Base-by-base conservation (phyloP, 139 green algal species). In the Closterium sp. region DNA sequence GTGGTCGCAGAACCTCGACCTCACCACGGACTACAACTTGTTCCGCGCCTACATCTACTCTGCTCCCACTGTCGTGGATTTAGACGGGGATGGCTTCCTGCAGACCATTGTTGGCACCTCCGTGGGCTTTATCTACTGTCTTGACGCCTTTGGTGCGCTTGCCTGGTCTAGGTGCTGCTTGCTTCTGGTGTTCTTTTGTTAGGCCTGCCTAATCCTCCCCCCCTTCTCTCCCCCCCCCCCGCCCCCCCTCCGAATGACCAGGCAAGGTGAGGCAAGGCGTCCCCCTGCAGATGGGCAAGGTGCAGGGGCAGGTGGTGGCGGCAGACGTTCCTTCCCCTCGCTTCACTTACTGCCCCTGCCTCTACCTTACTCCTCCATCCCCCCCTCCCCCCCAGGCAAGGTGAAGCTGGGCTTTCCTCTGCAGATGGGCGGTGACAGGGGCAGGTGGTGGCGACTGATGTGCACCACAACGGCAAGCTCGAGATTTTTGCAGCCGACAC, bases 401-500 rank as follows among this genome's bases (percentile, higher is more conserved):
- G n/a, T 31, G 31, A 88, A 30, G 76, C 43, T 91, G 5, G 92
- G 93, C 55, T 95, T 83, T 96, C 98, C 98, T 16, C 89, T 98
- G 12, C 97, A 99, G 95, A 98, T 99, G 97, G 97, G 97, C 0
- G 91, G 96, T 99, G 34, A 99, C 96, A 99, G 95, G 97, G 94
- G 0, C 97, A 99, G 92, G 95, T 97, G 87, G 97, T 97, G 38
- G 97, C 92, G 23, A 84, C 92, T 0, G 98, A 99, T 94, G 85
- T 99, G 87, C 97, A 99, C 92, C 96, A 95, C 64, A 97, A 99
- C 88, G 98, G 98, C 31, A 43, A 94, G 34, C 87, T 98, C 84
- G 97, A 99, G 95, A 93, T 99, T 88, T 95, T 99, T 33, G 94
- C 96, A 91, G 96, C 89, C 9, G 98, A 99, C 94, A 95, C 94